A percentile compares a stretch with the other conserved stretches of the same genome.
Evolutionary conservation across 164 flowering plant genomes (phyloP).

Genomic region (Magnolia kwangsiensis): DNA sequence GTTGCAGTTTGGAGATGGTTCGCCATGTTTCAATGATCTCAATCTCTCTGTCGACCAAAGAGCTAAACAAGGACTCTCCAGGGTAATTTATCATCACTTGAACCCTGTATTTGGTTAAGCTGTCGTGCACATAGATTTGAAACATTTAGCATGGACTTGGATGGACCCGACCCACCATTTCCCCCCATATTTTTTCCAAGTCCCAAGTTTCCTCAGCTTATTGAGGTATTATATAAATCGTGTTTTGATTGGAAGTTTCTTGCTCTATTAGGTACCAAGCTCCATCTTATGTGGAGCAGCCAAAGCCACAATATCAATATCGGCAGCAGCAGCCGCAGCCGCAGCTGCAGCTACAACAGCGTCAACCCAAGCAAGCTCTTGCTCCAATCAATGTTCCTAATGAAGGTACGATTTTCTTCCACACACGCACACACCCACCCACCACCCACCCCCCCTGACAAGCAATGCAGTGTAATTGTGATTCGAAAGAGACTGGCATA

Average conservation of each 20-base stretch:
- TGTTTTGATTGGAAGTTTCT: not conserved
- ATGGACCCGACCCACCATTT: not conserved
- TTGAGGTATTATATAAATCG: too few species aligned
- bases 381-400: slow-evolving; percentile 33
- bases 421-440: too few species aligned
- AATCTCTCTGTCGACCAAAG: slow-evolving; percentile 61
- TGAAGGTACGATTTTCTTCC: slow-evolving; percentile 54
- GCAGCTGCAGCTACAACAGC: slow-evolving; percentile 30
- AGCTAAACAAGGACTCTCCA: slow-evolving; percentile 67
- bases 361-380: slow-evolving; percentile 50
- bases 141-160: not conserved
- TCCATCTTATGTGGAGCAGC: slow-evolving; percentile 42
- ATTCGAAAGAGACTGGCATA: not conserved
- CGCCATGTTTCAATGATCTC: slow-evolving; percentile 91
- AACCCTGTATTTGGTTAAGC: not conserved
- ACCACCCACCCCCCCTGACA: not conserved
- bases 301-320: slow-evolving; percentile 34
- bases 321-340: slow-evolving; percentile 21
- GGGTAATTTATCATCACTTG: slow-evolving; percentile 45
- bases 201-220: not conserved
- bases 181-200: not conserved
- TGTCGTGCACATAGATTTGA: not conserved
- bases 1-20: slow-evolving; percentile 82
- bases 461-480: not conserved
- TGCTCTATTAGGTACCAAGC: slow-evolving; percentile 63